Evolutionary conservation across 495 filamentous ascomycete genomes (phyloP), one percentile per base, ranked within the genome.

Genomic region (Chaetomium cochliodes): DNA sequence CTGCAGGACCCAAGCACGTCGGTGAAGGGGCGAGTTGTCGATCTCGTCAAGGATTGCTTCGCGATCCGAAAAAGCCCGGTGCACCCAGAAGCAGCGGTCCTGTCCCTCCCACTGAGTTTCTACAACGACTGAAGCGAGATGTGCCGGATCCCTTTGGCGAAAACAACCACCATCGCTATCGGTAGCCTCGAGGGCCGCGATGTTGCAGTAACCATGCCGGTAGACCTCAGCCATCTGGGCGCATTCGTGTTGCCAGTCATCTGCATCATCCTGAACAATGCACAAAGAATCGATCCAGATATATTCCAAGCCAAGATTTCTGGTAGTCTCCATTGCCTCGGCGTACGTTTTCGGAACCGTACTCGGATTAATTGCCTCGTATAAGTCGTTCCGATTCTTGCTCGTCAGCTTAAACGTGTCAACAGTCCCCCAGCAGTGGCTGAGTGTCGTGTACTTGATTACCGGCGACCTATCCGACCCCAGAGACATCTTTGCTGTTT

Each of bases 281-380:
- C 72, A 74, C 18, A 67, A 63, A 12, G 59, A 46, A 42, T 73
- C 70, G 18, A 73, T 55, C 69, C 69, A 73, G 7, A 71, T 39
- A 52, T 71, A 73, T 2, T 65, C 41, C 15, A 63, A 25, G 5
- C 60, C 63, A 5, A 72, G 60, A 4, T 44, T 22, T 20, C 61
- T 50, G 11, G 69, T 65, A 2, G 71, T 47, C 28, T n/a, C 58
- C 15, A 74, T 66, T 6, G 70, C 72, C 25, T 74, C 72, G 18
- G 37, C 44, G 9, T 60, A 56, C 3, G 59, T 62, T 22, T 33
- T 42, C 3, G 60, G 60, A 0, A 63, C 28, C n/a, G 15, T 33
- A 22, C 13, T 5, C 3, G 11, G 18, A 6, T 5, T 5, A 7
- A 63, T 46, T 0, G 51, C 51, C 13, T 46, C 23, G 12, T 23